Base-by-base conservation (phyloP, 2,329 filamentous ascomycete species). In the Penicillium hordei region DNA sequence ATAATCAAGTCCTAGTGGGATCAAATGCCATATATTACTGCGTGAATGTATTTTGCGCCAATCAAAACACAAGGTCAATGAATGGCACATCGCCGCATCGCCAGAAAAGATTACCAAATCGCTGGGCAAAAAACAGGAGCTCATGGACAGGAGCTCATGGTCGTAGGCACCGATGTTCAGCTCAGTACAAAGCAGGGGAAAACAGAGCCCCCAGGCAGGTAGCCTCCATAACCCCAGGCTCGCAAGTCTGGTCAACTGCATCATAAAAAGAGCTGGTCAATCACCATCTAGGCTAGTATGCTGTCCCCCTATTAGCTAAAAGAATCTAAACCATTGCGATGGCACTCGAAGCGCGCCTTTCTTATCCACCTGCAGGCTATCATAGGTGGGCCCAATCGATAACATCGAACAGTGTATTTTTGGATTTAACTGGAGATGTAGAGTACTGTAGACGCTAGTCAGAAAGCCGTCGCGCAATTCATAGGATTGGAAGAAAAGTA, bases 351-450 rank as follows among this genome's bases (percentile, higher is more conserved):
- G 12, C 5, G n/a, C 5, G 29, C 31, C 36, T 50, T 34, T 43
- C 45, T 29, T 21, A 45, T 45, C 21, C 34, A 39, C 19, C 6
- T 33, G 19, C 17, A 29, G 23, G 21, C 17, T 40, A 13, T 45
- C 17, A 42, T 39, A 21, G 27, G 27, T 29, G 27, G 31, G 23
- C 45, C 3, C 31, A 45, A 46, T 42, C 36, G 34, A 34, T 40
- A 19, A 51, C 17, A 42, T 31, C 27, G 44, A 50, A 33, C 13
- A 52, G 31, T 27, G 50, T 42, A 34, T 29, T 38, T 19, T 23
- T 5, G 34, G 46, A 33, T 51, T 69, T 57, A 75, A 57, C 65
- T 68, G 13, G 72, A 75, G 36, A 78, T 78, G 59, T 78, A 78
- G 29, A 78, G 68, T 19, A 73, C 71, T 73, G 29, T 4, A 48